Conservation (phyloP, 1,284 basidiomycete genomes). For the Pholiota adiposa region DNA sequence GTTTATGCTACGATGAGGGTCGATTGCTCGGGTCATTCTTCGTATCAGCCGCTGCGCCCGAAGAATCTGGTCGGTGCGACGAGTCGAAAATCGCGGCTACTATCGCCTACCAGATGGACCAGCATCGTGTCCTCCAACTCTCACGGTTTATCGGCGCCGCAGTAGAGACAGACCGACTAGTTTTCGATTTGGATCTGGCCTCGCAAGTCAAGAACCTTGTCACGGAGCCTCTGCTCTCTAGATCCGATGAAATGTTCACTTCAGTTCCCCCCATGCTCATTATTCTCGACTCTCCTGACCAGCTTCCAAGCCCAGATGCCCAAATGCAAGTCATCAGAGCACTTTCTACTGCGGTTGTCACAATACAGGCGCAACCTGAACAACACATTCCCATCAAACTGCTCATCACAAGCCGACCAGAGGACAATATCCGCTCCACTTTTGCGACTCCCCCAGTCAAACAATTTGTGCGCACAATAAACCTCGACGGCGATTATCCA, state of each 20-base stretch:
- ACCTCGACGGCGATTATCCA: not conserved
- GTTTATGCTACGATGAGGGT: not conserved
- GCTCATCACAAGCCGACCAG: slow-evolving; percentile 11
- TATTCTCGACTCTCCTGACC: slow-evolving; percentile 8
- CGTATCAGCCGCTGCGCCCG: not conserved
- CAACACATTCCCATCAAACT: not conserved
- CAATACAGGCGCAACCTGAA: not conserved
- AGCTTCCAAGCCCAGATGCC: not conserved
- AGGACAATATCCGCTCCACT: not conserved
- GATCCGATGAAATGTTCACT: not conserved
- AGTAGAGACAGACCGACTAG: not conserved
- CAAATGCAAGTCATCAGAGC: not conserved
- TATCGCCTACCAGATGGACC: not conserved
- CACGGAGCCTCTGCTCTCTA: not conserved
- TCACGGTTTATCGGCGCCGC: not conserved
- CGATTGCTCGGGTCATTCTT: slow-evolving; percentile 4
- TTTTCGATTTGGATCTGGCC: not conserved
- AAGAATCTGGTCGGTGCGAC: not conserved
- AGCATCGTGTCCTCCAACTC: not conserved
- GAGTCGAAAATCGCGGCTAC: not conserved
- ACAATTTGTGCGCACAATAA: not conserved
- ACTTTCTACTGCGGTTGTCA: not conserved
- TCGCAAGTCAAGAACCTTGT: not conserved
- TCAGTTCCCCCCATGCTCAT: not conserved
- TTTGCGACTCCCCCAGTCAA: not conserved